Percentiles rank a stretch among this genome's conserved stretches.
These are phyloP conservation scores for Penicillium bovifimosum DNA, from an alignment of 495 filamentous ascomycete genomes.

Conservation along the genomic window DNA sequence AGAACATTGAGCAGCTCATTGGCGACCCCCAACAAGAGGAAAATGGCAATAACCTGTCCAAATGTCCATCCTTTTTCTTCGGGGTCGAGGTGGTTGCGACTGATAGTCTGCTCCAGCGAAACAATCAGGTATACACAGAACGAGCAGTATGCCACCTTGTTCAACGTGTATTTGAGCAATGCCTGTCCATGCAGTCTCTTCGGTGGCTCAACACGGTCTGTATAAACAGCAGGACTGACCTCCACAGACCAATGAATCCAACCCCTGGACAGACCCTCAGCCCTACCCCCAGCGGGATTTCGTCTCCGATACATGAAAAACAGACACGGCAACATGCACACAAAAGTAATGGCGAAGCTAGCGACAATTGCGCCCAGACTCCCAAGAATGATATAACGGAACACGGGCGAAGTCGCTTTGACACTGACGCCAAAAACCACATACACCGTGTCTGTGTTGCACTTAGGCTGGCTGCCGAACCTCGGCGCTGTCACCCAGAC, in stretches of 20 bases:
- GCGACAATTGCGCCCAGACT: constrained; percentile 5
- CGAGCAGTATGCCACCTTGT: constrained; percentile 10
- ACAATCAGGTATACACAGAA: constrained; percentile 17
- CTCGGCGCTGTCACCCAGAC: constrained; percentile 14
- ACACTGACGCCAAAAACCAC: constrained; percentile 17
- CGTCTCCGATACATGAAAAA: neutral
- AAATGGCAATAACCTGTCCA: constrained; percentile 18
- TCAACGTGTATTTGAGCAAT: constrained; percentile 9
- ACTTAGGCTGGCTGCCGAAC: constrained; percentile 13
- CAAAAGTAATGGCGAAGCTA: constrained; percentile 4
- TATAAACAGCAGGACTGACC: neutral
- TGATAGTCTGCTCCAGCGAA: constrained; percentile 19
- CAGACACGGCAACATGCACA: constrained; percentile 11
- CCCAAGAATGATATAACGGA: constrained; percentile 16
- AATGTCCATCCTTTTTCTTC: constrained; percentile 16
- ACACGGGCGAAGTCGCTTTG: constrained; percentile 12
- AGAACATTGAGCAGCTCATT: constrained; percentile 17
- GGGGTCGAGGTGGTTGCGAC: constrained; percentile 10
- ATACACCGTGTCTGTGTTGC: constrained; percentile 11
- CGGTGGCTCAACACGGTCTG: neutral
- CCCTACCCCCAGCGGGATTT: neutral
- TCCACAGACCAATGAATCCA: constrained; percentile 9
- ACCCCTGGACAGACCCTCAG: neutral
- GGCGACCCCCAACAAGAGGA: constrained; percentile 16
- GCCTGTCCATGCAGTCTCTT: constrained; percentile 4